These are phyloP conservation scores for Colletotrichum lindemuthianum DNA, from an alignment of 2,329 filamentous ascomycete genomes.

Conservation along the genomic window DNA sequence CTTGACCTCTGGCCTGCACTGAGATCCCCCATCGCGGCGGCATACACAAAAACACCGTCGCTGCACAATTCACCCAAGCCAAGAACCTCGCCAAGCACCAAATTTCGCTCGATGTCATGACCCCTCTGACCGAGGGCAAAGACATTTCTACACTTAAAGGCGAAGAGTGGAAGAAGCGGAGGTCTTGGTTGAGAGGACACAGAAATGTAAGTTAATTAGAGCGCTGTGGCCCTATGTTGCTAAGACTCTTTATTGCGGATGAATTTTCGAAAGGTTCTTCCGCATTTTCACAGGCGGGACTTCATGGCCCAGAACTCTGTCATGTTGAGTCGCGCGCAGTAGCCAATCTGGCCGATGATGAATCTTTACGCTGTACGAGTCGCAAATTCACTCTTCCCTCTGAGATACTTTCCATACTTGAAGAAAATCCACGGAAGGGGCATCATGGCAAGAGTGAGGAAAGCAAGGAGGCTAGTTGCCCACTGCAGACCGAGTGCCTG, in stretches of 20 bases:
- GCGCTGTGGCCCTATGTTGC: too few relatives aligned
- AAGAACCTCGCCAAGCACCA: slow-evolving; percentile 30
- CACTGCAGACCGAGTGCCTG: slow-evolving; percentile 74
- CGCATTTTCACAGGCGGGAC: too few relatives aligned
- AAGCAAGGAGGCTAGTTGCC: slow-evolving; percentile 70
- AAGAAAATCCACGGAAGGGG: slow-evolving; percentile 73
- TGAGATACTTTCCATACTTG: slow-evolving; percentile 65
- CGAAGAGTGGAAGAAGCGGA: slow-evolving; percentile 40
- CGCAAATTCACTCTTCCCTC: slow-evolving; percentile 64
- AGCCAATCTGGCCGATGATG: too few relatives aligned
- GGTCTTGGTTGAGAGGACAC: slow-evolving; percentile 38
- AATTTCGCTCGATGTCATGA: slow-evolving; percentile 20
- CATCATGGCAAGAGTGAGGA: slow-evolving; percentile 68
- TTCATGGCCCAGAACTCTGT: too few relatives aligned
- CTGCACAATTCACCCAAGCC: slow-evolving; percentile 36
- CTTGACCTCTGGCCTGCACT: slow-evolving; percentile 39
- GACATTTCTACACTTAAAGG: slow-evolving; percentile 17
- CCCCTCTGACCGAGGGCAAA: slow-evolving; percentile 15
- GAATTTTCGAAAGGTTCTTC: too few relatives aligned
- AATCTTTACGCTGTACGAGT: too few relatives aligned
- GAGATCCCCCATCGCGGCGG: slow-evolving; percentile 24
- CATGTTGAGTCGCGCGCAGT: too few relatives aligned
- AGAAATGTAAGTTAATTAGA: too few relatives aligned
- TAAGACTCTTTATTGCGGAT: too few relatives aligned
- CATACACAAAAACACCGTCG: slow-evolving; percentile 31